These are phyloP conservation scores for Betula pendula DNA, from an alignment of 306 rosid genomes.

Conservation along the genomic window DNA sequence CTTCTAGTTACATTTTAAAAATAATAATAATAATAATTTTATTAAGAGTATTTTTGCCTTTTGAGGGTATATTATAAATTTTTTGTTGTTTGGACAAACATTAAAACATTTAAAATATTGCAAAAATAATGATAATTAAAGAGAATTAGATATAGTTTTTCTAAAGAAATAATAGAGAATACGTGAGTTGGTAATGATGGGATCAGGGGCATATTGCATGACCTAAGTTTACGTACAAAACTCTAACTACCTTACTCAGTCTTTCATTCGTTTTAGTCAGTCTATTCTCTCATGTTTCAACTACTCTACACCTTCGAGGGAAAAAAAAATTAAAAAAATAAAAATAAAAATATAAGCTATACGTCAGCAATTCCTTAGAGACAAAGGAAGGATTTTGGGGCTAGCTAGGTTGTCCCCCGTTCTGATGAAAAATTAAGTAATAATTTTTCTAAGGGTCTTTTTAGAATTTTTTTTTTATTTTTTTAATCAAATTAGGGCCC, in stretches of 20 bases:
- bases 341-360: conserved; percentile 20
- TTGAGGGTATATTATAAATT: too few species aligned
- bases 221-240: conserved; percentile 60
- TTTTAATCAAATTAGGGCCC: too few species aligned
- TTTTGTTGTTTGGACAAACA: too few species aligned
- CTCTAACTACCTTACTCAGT: conserved; percentile 64
- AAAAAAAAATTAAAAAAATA: too few species aligned
- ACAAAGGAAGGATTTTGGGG: neutral
- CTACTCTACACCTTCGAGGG: conserved; percentile 42
- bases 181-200: conserved; percentile 69
- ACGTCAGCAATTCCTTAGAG: neutral
- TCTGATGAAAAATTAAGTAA: conserved; percentile 7
- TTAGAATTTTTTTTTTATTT: too few species aligned
- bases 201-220: conserved; percentile 69
- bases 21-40: too few species aligned
- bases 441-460: too few species aligned
- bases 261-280: conserved; percentile 46
- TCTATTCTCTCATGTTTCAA: conserved; percentile 53
- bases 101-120: too few species aligned
- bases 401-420: conserved; percentile 14
- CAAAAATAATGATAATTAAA: too few species aligned
- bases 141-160: too few species aligned
- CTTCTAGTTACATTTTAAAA: too few species aligned
- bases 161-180: conserved; percentile 26
- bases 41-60: too few species aligned